Conservation (phyloP, 805 yeast genomes). For the Phaffomyces opuntiae region DNA sequence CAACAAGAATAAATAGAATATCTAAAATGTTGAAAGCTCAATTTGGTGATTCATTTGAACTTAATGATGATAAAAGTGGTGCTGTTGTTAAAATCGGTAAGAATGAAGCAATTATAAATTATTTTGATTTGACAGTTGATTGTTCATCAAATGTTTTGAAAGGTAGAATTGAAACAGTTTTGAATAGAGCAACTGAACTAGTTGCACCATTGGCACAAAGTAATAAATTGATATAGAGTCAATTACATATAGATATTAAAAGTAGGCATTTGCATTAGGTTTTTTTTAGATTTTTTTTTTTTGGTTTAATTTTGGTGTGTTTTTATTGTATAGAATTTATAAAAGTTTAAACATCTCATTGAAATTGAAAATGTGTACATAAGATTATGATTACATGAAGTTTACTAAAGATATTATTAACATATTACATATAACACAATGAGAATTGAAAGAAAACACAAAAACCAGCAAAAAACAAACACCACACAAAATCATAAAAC, state of each 20-base stretch:
- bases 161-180: constrained; percentile 76
- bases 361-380: no score
- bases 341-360: no score
- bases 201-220: constrained; percentile 73
- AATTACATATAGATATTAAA: background rate
- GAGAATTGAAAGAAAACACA: background rate
- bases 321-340: background rate
- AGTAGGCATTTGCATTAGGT: background rate
- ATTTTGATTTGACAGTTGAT: constrained; percentile 54
- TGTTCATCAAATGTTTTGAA: constrained; percentile 71
- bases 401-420: no score
- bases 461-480: background rate
- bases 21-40: constrained; percentile 67
- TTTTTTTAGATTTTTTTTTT: background rate
- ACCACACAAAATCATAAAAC: background rate
- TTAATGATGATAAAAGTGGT: constrained; percentile 33
- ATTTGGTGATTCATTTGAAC: constrained; percentile 70
- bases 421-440: background rate
- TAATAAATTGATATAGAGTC: background rate
- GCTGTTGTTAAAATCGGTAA: constrained; percentile 69
- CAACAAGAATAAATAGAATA: constrained; percentile 45
- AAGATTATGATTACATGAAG: no score
- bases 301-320: background rate
- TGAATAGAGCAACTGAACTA: constrained; percentile 68
- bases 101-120: constrained; percentile 63